phyloP scores from a whole-genome alignment of 495 filamentous ascomycete species.

The Xylaria nigripes region DNA sequence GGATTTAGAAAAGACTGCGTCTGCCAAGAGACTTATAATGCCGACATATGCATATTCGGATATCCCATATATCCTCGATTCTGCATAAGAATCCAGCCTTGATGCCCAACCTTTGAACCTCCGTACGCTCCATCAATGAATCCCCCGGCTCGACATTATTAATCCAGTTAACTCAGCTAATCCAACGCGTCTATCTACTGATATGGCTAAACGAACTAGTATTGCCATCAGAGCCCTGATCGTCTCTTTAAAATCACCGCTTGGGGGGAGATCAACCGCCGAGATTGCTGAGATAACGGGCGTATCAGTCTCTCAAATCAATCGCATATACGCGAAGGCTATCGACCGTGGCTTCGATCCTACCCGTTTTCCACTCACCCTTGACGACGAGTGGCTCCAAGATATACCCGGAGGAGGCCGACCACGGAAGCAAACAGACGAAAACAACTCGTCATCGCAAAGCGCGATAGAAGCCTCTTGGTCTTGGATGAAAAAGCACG shows the following conservation, averaged over 20 bases:
- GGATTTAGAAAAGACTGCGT: too few species aligned
- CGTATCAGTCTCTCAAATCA: background rate
- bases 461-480: background rate
- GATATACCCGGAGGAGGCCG: background rate
- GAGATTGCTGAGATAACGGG: background rate
- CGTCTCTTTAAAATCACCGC: background rate
- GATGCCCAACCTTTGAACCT: too few species aligned
- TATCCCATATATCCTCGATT: too few species aligned
- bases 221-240: background rate
- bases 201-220: background rate
- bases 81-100: too few species aligned
- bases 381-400: background rate
- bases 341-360: background rate
- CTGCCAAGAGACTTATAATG: too few species aligned
- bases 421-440: background rate
- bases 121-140: too few species aligned
- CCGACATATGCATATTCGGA: too few species aligned
- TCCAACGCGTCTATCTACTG: background rate
- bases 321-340: background rate
- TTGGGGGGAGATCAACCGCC: background rate
- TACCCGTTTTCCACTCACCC: background rate
- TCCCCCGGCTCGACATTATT: too few species aligned
- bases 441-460: background rate
- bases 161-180: too few species aligned
- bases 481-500: background rate